Percentiles rank a stretch among this genome's conserved stretches.
Conservation (phyloP, 441 rosid genomes). For the Breynia disticha region DNA sequence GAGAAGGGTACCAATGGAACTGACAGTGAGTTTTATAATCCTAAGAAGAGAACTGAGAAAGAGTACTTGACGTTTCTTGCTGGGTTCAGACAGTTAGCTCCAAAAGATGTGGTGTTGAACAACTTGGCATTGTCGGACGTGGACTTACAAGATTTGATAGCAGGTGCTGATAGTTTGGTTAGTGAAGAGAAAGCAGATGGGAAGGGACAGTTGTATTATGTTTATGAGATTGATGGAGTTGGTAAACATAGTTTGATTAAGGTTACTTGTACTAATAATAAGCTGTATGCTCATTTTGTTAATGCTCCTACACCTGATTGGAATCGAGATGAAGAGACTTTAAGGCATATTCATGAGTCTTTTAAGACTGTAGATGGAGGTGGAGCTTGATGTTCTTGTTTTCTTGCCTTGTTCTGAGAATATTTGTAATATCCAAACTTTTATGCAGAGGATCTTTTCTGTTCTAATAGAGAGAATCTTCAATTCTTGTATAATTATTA, state of each 20-base stretch:
- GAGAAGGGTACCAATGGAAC: constrained; percentile 97
- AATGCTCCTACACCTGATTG: constrained; percentile 78
- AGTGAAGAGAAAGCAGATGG: constrained; percentile 67
- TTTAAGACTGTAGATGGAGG: constrained; percentile 31
- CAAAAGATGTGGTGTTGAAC: constrained; percentile 55
- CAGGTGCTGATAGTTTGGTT: constrained; percentile 51
- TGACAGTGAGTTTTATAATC: constrained; percentile 86
- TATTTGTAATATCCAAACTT: no score
- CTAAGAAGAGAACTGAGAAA: constrained; percentile 65
- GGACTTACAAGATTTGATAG: constrained; percentile 65
- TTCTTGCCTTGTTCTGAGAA: no score
- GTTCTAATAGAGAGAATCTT: no score
- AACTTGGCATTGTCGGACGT: constrained; percentile 82
- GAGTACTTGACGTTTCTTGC: constrained; percentile 77
- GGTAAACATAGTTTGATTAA: constrained; percentile 69
- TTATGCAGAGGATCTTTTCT: no score
- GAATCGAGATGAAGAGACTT: constrained; percentile 58
- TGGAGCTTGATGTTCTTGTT: not conserved
- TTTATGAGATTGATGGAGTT: constrained; percentile 69
- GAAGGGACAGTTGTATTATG: constrained; percentile 65
- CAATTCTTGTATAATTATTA: no score
- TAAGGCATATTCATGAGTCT: constrained; percentile 76
- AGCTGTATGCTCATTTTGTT: constrained; percentile 85
- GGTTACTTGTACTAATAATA: constrained; percentile 81
- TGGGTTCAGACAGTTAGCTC: constrained; percentile 70